Evolutionary conservation across 2,329 filamentous ascomycete species (phyloP), one percentile per base, ranked within the genome.

Genomic region (Paramyrothecium sp.): DNA sequence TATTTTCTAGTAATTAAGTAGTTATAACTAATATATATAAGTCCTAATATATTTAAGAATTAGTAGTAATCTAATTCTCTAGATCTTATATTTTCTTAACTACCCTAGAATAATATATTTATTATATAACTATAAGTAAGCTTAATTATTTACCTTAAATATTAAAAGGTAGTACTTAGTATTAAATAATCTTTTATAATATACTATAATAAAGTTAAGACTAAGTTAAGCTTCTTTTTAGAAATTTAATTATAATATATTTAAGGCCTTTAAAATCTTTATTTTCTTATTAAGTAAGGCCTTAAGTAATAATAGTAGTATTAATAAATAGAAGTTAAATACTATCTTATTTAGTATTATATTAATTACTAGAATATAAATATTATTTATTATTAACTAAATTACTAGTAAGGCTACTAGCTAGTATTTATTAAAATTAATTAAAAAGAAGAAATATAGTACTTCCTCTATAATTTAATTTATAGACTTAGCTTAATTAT

Each of bases 91-190:
- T 38, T 38, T 38, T 38, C 16, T 38, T 10, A 38, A 38, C 16
- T 38, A 38, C 16, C 33, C 33, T 38, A 38, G 16, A 16, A 38
- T 38, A 10, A 16, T 10, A 51, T 53, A 53, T 7, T 34, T 33
- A 33, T 53, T 33, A 38, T 30, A 53, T 51, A 23, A 51, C 26
- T 51, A 51, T 38, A 51, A 51, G 17, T 51, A 51, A 20, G 23
- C 13, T 23, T 20, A 23, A 8, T 17, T 13, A 20, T 51, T 20
- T 21, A 23, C 16, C 16, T 38, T 38, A 38, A 10, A 38, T 10
- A 7, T 54, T 54, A 44, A 44, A 44, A 20, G 12, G 44, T 54
- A 54, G 22, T 44, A 44, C 17, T 44, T 44, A 44, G 38, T 12
- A 38, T 34, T 55, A 51, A 33, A 50, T 19, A 30, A 49, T 11